phyloP scores from a whole-genome alignment of 2,329 filamentous ascomycete genomes.

The Alternaria consortialis region DNA sequence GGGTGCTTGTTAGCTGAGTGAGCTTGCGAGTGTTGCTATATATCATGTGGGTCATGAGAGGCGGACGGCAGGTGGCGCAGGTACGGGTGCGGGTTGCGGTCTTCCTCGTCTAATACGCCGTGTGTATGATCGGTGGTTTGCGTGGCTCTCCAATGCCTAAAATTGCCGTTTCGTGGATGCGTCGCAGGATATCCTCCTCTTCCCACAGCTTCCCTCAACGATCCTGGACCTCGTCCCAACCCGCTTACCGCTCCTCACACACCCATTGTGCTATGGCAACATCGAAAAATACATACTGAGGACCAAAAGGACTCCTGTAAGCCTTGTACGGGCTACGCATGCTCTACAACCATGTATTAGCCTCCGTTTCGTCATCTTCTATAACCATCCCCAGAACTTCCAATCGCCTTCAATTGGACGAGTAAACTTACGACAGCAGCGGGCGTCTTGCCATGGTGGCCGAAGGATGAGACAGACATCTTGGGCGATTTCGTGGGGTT shows the following conservation, averaged over 20 bases:
- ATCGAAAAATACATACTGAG: constrained; percentile 59
- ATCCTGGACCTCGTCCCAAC: not conserved
- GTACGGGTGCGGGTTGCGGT: not conserved
- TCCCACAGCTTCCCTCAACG: not conserved
- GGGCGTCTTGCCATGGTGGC: constrained; percentile 38
- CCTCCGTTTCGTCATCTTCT: constrained; percentile 14
- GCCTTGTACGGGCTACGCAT: constrained; percentile 55
- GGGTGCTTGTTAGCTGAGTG: constrained; percentile 23
- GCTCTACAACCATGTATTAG: constrained; percentile 34
- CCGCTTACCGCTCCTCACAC: not conserved
- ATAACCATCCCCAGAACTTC: not conserved
- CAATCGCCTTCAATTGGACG: constrained; percentile 1
- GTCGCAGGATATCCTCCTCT: not conserved
- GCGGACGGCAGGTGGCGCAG: not conserved
- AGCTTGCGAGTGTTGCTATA: not conserved
- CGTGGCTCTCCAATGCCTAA: not conserved
- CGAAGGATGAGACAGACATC: constrained; percentile 29
- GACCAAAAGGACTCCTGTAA: constrained; percentile 66
- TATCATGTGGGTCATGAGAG: not conserved
- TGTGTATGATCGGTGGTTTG: too few species aligned
- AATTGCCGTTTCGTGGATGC: not conserved
- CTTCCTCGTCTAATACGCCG: not conserved
- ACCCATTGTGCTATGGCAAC: constrained; percentile 4
- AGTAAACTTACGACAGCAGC: constrained; percentile 39
- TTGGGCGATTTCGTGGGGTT: constrained; percentile 22